Evolutionary conservation across 768 basidiomycete species (phyloP), one percentile per base, ranked within the genome.

Genomic region (Trametopsis cervina): DNA sequence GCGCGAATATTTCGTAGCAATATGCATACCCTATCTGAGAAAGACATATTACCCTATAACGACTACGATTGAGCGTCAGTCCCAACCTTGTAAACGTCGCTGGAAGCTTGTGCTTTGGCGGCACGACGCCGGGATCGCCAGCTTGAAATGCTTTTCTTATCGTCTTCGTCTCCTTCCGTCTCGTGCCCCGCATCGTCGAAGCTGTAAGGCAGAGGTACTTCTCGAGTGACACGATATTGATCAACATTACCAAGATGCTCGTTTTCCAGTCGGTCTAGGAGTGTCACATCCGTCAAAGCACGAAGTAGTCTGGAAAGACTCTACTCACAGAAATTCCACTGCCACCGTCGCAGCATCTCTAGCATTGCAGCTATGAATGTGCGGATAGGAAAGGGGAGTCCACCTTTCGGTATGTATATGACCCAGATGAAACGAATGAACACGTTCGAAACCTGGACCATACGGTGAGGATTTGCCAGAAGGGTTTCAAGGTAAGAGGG

Each of bases 221-320:
- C 91, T 21, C 84, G 74, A 1, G 86, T 90, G 37, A 88, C 80
- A 20, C 92, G 89, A 63, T 90, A 95, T 57, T 92, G 90, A 73
- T 90, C 89, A 64, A 88, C 80, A 63, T 96, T 96, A 71, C 89
- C 88, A 22, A 94, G 67, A 54, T 96, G 93, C 66, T 96, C 93
- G 66, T 88, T 92, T 64, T 94, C 89, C 36, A 90, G 66, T 55
- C 89, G 87, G 64, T 78, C 84, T 89, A 54, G n/a, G n/a, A n/a
- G n/a, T n/a, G n/a, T n/a, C n/a, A n/a, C n/a, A n/a, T n/a, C n/a
- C n/a, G 15, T 25, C 40, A 5, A 26, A 11, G 42, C 56, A 11
- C 17, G 35, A 36, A 36, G 17, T 36, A 33, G n/a, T n/a, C n/a
- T n/a, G n/a, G n/a, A n/a, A 15, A 29, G 18, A 39, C 35, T 15